Evolutionary conservation across 179 eudicot species (phyloP).

Genomic region (Spinacia oleracea): DNA sequence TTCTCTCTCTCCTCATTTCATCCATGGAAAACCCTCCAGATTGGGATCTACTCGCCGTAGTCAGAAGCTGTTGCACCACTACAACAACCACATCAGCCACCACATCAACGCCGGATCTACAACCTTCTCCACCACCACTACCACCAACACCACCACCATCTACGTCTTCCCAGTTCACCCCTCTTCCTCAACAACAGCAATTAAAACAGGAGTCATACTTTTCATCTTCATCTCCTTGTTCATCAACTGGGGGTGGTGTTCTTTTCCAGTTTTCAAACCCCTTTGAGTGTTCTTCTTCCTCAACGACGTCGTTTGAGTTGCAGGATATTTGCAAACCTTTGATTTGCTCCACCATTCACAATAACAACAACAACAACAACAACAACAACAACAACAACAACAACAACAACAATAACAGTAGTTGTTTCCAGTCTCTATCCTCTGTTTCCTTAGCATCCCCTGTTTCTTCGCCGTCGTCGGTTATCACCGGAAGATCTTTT

Average conservation of each 20-base stretch:
- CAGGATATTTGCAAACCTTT: conserved; percentile 30
- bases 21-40: conserved; percentile 36
- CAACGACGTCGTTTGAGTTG: conserved; percentile 36
- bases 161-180: background rate
- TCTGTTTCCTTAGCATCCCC: no score
- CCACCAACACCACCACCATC: background rate
- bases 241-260: conserved; percentile 10
- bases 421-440: conserved; percentile 16
- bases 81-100: background rate
- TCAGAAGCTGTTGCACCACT: conserved; percentile 35
- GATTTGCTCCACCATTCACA: conserved; percentile 9
- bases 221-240: conserved; percentile 3
- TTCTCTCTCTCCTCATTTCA: background rate
- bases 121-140: background rate
- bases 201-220: conserved; percentile 12
- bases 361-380: background rate
- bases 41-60: conserved; percentile 46
- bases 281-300: background rate
- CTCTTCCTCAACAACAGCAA: background rate
- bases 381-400: conserved; percentile 4
- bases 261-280: conserved; percentile 23
- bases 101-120: background rate
- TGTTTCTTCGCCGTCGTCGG: conserved; percentile 23
- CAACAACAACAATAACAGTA: no score
- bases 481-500: conserved; percentile 21